Evolutionary conservation across 805 yeast species (phyloP), one percentile per base, ranked within the genome.

Genomic region (Kodamaea hsintzibuensis): DNA sequence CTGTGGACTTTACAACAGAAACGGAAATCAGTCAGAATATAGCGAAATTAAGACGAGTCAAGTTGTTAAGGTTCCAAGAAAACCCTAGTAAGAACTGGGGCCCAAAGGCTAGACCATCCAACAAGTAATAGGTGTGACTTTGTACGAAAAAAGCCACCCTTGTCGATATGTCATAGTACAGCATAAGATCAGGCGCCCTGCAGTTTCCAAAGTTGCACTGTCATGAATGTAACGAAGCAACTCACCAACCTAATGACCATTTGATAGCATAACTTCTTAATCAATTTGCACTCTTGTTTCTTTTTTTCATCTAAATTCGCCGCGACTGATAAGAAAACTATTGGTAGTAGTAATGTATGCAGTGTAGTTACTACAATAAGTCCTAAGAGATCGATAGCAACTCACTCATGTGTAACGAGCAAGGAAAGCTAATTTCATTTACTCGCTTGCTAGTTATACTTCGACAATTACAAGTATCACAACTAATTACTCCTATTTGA

Each of bases 41-140:
- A 52, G 83, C 83, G 60, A 75, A 71, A 52, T 73, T 90, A 51
- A 80, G 97, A 63, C 85, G 82, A 58, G 79, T 90, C 55, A 91
- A 91, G 70, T 82, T 93, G 66, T 91, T 91, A 12, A 79, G 97
- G 62, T 93, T 81, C 70, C 99, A 92, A 67, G 91, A 85, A 65
- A 93, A 92, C 65, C 99, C 99, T 13, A 82, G 91, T 0, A 89
- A 89, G 67, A 86, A 89, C 67, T 95, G 99, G 99, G 99, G 99
- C 1, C 99, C 98, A 38, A 90, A 88, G 73, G 84, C 97, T 2
- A 84, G 88, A 64, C 96, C 96, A 2, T 43, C 57, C 18, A 56
- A 54, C 40, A 56, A 58, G 55, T 52, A 42, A 12, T 9, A 9
- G 38, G 4, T 40, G 25, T 30, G 35, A 12, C 35, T 5, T 3